A percentile compares a stretch with the other conserved stretches of the same genome.
phyloP scores from a whole-genome alignment of 179 eudicot species.

The Amaranthus tricolor region DNA sequence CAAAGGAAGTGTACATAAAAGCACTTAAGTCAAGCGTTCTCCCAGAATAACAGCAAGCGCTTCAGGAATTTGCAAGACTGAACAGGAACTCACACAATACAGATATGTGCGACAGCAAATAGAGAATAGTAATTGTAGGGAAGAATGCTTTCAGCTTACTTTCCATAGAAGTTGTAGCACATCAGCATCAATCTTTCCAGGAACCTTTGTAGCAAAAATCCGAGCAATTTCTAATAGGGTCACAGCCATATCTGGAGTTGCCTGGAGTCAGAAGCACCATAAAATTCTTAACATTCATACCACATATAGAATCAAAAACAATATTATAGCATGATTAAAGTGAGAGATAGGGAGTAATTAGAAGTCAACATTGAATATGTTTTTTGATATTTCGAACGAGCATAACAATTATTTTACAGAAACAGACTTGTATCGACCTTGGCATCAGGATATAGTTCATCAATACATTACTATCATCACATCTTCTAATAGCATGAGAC shows the following conservation, averaged over 20 bases:
- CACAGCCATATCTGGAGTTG: conserved; percentile 99
- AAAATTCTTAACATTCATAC: not conserved
- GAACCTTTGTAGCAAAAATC: conserved; percentile 97
- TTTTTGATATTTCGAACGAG: not conserved
- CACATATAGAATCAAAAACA: not conserved
- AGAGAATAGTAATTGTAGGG: too few relatives aligned
- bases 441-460: not conserved
- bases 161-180: conserved; percentile 97
- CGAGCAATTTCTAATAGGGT: conserved; percentile 98
- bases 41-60: not conserved
- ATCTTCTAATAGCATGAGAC: too few relatives aligned
- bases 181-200: conserved; percentile 99
- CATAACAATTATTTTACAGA: not conserved
- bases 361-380: too few relatives aligned
- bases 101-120: not conserved
- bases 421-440: not conserved
- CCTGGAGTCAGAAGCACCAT: conserved; percentile 43
- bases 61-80: not conserved
- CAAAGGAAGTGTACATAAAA: not conserved
- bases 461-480: not conserved
- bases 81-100: not conserved
- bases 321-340: not conserved
- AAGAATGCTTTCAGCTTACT: conserved; percentile 45
- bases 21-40: conserved; percentile 10
- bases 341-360: not conserved